phyloP scores from a whole-genome alignment of 2,329 filamentous ascomycete genomes.

The Simplicillium sp. region DNA sequence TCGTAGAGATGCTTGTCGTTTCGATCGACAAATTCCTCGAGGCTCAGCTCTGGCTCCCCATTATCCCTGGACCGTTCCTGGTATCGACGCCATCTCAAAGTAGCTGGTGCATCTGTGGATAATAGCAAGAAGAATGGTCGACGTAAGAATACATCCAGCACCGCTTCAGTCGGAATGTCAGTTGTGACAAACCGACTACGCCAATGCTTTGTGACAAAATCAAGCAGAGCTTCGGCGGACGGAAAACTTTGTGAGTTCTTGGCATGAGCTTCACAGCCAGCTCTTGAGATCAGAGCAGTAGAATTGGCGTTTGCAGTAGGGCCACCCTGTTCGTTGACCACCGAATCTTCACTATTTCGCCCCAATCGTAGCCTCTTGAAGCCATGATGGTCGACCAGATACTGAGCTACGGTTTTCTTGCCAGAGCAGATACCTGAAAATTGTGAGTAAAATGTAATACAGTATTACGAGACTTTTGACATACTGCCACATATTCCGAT shows the following conservation, averaged over 20 bases:
- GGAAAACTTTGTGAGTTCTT: conserved; percentile 37
- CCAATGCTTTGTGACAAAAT: conserved; percentile 83
- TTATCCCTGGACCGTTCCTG: conserved; percentile 24
- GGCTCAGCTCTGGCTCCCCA: conserved; percentile 20
- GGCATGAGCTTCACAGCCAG: too few species aligned
- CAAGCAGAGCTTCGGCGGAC: conserved; percentile 59
- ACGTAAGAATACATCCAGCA: conserved; percentile 65
- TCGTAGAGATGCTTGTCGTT: conserved; percentile 72
- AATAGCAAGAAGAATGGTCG: conserved; percentile 91
- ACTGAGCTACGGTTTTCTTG: conserved; percentile 82
- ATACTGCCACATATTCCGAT: conserved; percentile 69
- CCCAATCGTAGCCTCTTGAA: conserved; percentile 55
- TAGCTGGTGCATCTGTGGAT: conserved; percentile 83
- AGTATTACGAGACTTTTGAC: conserved; percentile 9
- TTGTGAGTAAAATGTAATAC: conserved; percentile 7
- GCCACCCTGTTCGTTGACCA: too few species aligned
- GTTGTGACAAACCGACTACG: conserved; percentile 76
- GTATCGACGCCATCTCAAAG: conserved; percentile 73
- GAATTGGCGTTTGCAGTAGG: too few species aligned
- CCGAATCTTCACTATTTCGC: too few species aligned
- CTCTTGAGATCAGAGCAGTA: too few species aligned
- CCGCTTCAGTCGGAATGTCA: conserved; percentile 63
- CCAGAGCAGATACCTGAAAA: conserved; percentile 77
- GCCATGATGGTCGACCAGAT: conserved; percentile 73
- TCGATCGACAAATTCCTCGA: conserved; percentile 46